Evolutionary conservation across 768 basidiomycete species (phyloP).

Genomic region (Macrocybe gigantea): DNA sequence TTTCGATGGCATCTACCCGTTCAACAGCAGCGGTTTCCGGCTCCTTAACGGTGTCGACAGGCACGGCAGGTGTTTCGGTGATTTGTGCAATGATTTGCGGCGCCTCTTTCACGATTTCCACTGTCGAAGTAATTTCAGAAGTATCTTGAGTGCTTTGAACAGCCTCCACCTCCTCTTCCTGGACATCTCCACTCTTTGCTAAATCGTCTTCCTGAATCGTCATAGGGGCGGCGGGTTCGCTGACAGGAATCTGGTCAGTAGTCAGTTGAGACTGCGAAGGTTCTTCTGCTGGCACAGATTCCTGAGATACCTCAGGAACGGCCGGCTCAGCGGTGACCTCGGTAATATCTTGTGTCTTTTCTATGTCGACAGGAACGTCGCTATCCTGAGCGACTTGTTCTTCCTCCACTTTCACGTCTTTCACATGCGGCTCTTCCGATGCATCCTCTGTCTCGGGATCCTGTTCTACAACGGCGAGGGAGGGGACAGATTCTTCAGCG

Average conservation of each 20-base stretch:
- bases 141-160: too few relatives aligned
- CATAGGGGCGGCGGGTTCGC: too few relatives aligned
- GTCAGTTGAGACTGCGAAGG: too few relatives aligned
- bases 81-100: not conserved
- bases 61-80: not conserved
- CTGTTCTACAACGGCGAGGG: not conserved
- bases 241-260: too few relatives aligned
- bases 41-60: not conserved
- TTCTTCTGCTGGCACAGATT: too few relatives aligned
- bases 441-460: not conserved
- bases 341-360: not conserved
- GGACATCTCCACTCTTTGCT: too few relatives aligned
- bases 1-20: slow-evolving; percentile 1
- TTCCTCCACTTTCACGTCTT: not conserved
- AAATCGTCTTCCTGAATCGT: too few relatives aligned
- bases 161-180: too few relatives aligned
- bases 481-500: not conserved
- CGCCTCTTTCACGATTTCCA: too few relatives aligned
- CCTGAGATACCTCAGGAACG: not conserved
- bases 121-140: too few relatives aligned
- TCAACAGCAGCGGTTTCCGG: not conserved
- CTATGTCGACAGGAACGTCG: not conserved
- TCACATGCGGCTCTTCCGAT: not conserved
- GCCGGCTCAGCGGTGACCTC: not conserved
- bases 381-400: not conserved